Conservation (phyloP, 108 stramenopile species). For the Nitzschia sp. region DNA sequence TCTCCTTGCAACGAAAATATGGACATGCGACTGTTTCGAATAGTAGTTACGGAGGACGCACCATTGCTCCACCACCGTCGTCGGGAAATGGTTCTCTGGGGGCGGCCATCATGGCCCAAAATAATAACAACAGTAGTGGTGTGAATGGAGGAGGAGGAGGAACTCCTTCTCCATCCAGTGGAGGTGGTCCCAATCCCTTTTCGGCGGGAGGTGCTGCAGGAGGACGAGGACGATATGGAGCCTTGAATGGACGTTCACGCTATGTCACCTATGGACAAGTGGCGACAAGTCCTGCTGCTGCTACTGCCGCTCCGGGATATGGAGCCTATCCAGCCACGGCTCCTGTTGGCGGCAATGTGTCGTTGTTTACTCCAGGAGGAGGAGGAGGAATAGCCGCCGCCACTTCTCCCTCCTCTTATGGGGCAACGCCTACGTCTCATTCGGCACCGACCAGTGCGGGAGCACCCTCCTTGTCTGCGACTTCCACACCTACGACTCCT, state of each 20-base stretch:
- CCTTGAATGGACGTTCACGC: constrained; percentile 8
- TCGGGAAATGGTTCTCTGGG: constrained; percentile 20
- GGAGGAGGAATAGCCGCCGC: not conserved
- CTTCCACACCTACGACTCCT: constrained; percentile 8
- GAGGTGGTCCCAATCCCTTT: constrained; percentile 45
- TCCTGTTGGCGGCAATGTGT: not conserved
- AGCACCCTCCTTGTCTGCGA: constrained; percentile 2
- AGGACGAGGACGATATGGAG: constrained; percentile 14
- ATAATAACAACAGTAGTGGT: constrained; percentile 4
- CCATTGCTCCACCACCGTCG: constrained; percentile 32
- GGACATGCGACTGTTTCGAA: constrained; percentile 52
- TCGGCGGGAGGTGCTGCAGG: constrained; percentile 18
- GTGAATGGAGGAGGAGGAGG: not conserved
- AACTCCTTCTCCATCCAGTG: constrained; percentile 8
- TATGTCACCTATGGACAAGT: constrained; percentile 30
- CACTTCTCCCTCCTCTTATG: not conserved
- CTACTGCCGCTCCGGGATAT: not conserved
- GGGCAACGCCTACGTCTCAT: constrained; percentile 7
- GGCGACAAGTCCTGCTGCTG: not conserved
- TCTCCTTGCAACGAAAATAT: constrained; percentile 77
- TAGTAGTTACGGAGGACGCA: not conserved
- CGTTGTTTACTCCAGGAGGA: not conserved
- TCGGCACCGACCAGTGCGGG: constrained; percentile 13
- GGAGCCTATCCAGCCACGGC: not conserved
- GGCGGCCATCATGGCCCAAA: not conserved